These are phyloP conservation scores for Sporisorium scitamineum DNA, from an alignment of 1,284 basidiomycete species.

Conservation along the genomic window DNA sequence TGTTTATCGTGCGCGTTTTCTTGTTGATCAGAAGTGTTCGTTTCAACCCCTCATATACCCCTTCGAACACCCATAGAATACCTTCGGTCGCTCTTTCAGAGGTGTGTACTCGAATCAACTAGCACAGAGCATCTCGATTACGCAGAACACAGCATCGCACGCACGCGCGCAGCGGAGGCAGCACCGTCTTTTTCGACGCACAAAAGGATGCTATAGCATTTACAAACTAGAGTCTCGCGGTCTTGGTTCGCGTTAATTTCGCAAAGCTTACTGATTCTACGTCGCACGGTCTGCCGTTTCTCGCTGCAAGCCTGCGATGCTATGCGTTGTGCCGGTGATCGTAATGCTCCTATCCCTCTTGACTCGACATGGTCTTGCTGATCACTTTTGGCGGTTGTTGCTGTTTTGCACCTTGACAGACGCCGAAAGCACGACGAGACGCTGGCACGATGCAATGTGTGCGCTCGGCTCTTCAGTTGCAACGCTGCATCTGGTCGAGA, in stretches of 20 bases:
- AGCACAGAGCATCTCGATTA: background rate
- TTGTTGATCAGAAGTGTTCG: background rate
- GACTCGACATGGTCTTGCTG: constrained; percentile 1
- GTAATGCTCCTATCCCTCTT: background rate
- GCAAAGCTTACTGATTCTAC: constrained; percentile 52
- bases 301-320: background rate
- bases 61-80: background rate
- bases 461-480: constrained; percentile 1
- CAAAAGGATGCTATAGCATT: constrained; percentile 55
- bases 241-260: constrained; percentile 64
- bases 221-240: constrained; percentile 67
- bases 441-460: constrained; percentile 20
- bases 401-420: background rate
- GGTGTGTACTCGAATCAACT: constrained; percentile 1
- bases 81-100: background rate
- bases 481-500: background rate
- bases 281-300: constrained; percentile 8
- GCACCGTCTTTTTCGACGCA: constrained; percentile 9
- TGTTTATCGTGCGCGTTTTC: background rate
- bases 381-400: background rate
- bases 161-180: constrained; percentile 1
- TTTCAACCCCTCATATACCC: background rate
- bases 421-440: background rate
- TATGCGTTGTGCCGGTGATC: background rate
- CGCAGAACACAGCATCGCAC: constrained; percentile 2